Evolutionary conservation across 352 stramenopile genomes (phyloP).

Genomic region (Globisporangium apiculatum): DNA sequence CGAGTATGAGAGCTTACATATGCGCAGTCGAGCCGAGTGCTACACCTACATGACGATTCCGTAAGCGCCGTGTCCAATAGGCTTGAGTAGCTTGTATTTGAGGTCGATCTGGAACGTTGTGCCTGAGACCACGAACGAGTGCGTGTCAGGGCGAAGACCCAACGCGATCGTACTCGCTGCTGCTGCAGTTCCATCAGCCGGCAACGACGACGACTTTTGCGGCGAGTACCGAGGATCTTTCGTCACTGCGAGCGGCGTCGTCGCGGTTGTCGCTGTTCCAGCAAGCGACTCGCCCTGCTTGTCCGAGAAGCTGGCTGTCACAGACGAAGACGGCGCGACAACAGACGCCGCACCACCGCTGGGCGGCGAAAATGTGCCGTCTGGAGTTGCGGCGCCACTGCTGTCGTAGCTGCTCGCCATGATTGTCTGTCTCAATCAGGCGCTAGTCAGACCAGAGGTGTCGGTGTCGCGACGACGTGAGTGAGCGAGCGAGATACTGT

Average conservation of each 20-base stretch:
- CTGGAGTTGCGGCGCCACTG: background rate
- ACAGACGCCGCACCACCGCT: background rate
- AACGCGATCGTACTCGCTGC: constrained; percentile 9
- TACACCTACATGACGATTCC: constrained; percentile 88
- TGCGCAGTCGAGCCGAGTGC: background rate
- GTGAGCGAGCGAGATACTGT: no score
- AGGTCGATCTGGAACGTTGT: constrained; percentile 89
- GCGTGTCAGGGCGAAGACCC: constrained; percentile 40
- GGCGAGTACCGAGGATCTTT: constrained; percentile 6
- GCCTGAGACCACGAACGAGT: constrained; percentile 81
- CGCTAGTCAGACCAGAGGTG: no score
- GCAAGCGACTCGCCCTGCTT: constrained; percentile 9
- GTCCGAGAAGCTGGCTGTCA: constrained; percentile 3
- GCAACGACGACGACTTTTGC: background rate
- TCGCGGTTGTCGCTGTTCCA: background rate
- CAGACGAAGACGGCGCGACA: constrained; percentile 1
- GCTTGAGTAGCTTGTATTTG: constrained; percentile 94
- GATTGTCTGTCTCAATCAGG: no score
- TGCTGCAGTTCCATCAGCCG: background rate
- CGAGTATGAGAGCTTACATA: no score
- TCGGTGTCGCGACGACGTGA: no score
- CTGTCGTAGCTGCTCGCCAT: background rate
- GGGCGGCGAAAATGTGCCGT: constrained; percentile 4
- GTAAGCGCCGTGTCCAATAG: constrained; percentile 93
- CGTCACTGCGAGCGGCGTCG: background rate